Conservation (phyloP, 2,329 filamentous ascomycete genomes). For the Fusarium liriodendri region DNA sequence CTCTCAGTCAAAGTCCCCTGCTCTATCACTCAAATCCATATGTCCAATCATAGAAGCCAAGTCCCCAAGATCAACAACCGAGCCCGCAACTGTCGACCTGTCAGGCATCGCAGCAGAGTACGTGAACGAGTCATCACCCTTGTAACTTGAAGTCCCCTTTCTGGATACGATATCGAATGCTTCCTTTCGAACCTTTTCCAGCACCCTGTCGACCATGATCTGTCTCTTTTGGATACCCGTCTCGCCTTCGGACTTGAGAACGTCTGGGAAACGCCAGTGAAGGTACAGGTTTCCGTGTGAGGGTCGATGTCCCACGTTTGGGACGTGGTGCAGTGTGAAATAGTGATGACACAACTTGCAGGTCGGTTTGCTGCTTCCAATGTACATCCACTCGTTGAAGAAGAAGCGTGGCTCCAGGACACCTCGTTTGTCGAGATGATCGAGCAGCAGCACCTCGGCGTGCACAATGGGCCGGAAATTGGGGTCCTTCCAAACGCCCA, state of each 20-base stretch:
- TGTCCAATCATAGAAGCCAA: constrained; percentile 8
- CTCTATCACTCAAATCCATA: constrained; percentile 2
- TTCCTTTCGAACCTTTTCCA: constrained; percentile 15
- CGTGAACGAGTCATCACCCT: constrained; percentile 20
- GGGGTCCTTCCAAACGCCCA: constrained; percentile 3
- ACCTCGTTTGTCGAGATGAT: constrained; percentile 32
- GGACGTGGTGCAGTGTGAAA: constrained; percentile 34
- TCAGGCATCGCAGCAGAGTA: constrained; percentile 57
- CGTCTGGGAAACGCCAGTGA: constrained; percentile 48
- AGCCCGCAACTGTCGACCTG: neutral
- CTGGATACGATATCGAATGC: constrained; percentile 18
- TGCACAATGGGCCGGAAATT: constrained; percentile 45
- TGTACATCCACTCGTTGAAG: constrained; percentile 46
- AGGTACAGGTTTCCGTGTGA: constrained; percentile 49
- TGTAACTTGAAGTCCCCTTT: constrained; percentile 15
- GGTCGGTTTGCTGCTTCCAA: constrained; percentile 51
- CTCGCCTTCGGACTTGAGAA: constrained; percentile 15
- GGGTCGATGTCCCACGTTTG: constrained; percentile 37
- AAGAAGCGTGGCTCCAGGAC: constrained; percentile 31
- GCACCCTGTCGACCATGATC: constrained; percentile 11
- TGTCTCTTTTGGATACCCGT: neutral
- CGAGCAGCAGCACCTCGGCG: constrained; percentile 46
- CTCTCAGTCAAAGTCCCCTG: constrained; percentile 1
- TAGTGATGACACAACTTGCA: constrained; percentile 49
- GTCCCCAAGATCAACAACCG: neutral